Percentiles rank a stretch among this genome's conserved stretches.
These are phyloP conservation scores for Plasmodium vinckei DNA, from an alignment of 169 alveolate species.

Conservation along the genomic window DNA sequence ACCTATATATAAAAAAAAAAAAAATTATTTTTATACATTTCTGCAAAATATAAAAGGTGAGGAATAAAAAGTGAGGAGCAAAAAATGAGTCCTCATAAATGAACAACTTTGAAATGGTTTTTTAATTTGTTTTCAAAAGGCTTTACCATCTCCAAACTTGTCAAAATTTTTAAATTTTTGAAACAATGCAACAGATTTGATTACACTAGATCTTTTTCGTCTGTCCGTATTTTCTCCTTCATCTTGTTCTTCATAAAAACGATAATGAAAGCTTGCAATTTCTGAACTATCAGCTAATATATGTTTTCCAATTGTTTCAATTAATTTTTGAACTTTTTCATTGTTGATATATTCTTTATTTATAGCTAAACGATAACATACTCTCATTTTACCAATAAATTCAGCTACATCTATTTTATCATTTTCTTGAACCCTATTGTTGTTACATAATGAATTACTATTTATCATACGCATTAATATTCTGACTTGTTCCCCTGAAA, in stretches of 20 bases:
- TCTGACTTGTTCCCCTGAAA: constrained; percentile 89
- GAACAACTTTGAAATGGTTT: background rate
- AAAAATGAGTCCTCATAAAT: background rate
- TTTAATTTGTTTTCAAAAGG: background rate
- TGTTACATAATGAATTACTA: constrained; percentile 81
- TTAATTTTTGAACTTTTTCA: constrained; percentile 87
- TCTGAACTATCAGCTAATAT: constrained; percentile 89
- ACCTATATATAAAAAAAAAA: constrained; percentile 71
- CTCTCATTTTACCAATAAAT: constrained; percentile 88
- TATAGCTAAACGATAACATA: constrained; percentile 84
- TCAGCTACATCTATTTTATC: constrained; percentile 87
- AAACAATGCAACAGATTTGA: constrained; percentile 89
- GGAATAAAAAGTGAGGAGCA: too few relatives aligned
- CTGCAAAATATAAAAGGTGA: background rate
- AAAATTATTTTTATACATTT: background rate
- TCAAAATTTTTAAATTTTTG: constrained; percentile 90
- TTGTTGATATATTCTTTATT: constrained; percentile 79
- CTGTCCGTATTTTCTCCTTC: constrained; percentile 31
- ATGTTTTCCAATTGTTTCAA: constrained; percentile 88
- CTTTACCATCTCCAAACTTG: constrained; percentile 78
- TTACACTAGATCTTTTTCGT: constrained; percentile 88
- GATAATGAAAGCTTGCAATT: constrained; percentile 88
- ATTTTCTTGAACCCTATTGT: constrained; percentile 77
- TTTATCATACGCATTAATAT: constrained; percentile 86
- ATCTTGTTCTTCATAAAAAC: constrained; percentile 79